Conservation (phyloP, 2,329 filamentous ascomycete species). For the Penicillium sp. region DNA sequence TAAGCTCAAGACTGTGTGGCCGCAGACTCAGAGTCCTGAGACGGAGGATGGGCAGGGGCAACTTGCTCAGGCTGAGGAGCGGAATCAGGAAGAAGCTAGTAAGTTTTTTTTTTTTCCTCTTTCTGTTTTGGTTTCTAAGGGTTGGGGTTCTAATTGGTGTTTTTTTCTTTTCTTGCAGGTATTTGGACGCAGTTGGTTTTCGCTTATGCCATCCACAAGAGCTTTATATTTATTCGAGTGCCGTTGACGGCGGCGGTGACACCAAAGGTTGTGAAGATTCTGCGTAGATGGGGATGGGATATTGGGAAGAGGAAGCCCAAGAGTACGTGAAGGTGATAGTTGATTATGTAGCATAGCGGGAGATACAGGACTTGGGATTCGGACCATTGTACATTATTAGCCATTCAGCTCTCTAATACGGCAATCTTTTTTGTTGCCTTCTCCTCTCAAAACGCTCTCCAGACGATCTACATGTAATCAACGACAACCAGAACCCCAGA, state of each 20-base stretch:
- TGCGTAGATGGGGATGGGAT: slow-evolving; percentile 89
- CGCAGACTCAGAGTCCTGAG: slow-evolving; percentile 15
- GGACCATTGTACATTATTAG: slow-evolving; percentile 36
- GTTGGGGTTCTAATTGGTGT: not conserved
- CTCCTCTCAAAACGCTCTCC: slow-evolving; percentile 18
- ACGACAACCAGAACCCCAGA: slow-evolving; percentile 6
- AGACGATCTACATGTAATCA: slow-evolving; percentile 12
- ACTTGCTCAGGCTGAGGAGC: slow-evolving; percentile 63
- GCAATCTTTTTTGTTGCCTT: slow-evolving; percentile 14
- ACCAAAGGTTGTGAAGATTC: slow-evolving; percentile 87
- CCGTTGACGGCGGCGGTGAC: slow-evolving; percentile 86
- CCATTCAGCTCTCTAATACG: slow-evolving; percentile 28
- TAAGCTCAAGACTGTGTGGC: slow-evolving; percentile 41
- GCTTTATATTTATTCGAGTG: slow-evolving; percentile 93
- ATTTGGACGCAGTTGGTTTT: slow-evolving; percentile 84
- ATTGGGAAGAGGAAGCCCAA: slow-evolving; percentile 72
- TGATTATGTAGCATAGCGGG: slow-evolving; percentile 13
- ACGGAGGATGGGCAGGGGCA: slow-evolving; percentile 25
- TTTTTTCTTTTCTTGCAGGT: slow-evolving; percentile 46
- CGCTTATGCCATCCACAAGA: slow-evolving; percentile 97
- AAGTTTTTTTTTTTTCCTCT: slow-evolving; percentile 45
- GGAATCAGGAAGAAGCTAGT: slow-evolving; percentile 69
- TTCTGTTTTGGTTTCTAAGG: not conserved
- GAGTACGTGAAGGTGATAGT: slow-evolving; percentile 24
- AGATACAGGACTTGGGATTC: slow-evolving; percentile 4